phyloP scores from a whole-genome alignment of 2,329 filamentous ascomycete genomes.

The Fusarium setosum region DNA sequence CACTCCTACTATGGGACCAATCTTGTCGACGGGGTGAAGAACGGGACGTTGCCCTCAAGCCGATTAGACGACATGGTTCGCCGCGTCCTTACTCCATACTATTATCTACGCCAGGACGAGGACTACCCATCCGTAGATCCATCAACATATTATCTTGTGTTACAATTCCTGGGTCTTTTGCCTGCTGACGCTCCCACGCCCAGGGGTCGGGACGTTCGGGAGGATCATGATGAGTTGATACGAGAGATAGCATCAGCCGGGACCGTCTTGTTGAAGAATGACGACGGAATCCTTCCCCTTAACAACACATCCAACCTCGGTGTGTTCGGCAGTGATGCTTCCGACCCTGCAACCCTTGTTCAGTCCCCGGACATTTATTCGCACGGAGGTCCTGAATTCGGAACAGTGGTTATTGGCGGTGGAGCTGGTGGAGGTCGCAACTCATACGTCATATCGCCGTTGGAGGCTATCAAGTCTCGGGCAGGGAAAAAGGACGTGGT shows the following conservation, averaged over 20 bases:
- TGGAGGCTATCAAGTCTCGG: constrained; percentile 50
- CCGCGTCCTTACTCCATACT: constrained; percentile 10
- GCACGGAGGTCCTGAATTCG: background rate
- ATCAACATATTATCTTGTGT: background rate
- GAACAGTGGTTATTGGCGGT: background rate
- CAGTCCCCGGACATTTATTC: constrained; percentile 58
- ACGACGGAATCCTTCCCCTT: constrained; percentile 65
- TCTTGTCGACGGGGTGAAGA: background rate
- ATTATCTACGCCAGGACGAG: constrained; percentile 3
- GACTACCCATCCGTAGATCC: constrained; percentile 1
- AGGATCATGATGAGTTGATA: constrained; percentile 72
- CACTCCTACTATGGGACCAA: background rate
- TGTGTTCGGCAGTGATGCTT: constrained; percentile 71
- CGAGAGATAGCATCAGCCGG: constrained; percentile 65
- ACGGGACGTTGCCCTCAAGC: background rate
- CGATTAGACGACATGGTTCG: constrained; percentile 4
- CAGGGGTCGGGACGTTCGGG: constrained; percentile 65
- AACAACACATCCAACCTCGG: constrained; percentile 64
- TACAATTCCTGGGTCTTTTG: background rate
- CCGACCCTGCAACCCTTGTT: constrained; percentile 51
- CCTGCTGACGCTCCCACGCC: constrained; percentile 61
- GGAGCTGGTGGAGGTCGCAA: background rate
- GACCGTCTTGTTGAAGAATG: constrained; percentile 77
- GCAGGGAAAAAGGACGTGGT: constrained; percentile 66
- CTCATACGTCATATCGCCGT: constrained; percentile 33